These are phyloP conservation scores for Parastagonospora nodorum DNA, from an alignment of 2,329 filamentous ascomycete genomes.

Conservation along the genomic window DNA sequence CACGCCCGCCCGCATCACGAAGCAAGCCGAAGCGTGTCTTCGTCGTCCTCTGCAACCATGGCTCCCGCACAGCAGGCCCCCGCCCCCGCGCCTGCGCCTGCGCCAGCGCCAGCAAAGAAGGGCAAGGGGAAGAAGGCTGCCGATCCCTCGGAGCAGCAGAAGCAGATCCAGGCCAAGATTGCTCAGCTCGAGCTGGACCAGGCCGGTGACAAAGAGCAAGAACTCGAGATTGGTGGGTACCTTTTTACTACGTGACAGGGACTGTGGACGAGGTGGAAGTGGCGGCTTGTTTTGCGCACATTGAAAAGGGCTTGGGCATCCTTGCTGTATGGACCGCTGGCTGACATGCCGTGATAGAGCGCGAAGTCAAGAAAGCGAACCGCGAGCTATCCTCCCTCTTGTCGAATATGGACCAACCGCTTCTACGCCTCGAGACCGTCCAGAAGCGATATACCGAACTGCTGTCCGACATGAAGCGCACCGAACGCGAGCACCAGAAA, in stretches of 20 bases:
- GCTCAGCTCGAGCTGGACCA: slow-evolving; percentile 93
- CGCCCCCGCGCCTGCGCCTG: slow-evolving; percentile 57
- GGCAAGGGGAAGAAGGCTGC: slow-evolving; percentile 81
- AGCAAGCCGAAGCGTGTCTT: slow-evolving; percentile 46
- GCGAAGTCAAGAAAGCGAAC: slow-evolving; percentile 92
- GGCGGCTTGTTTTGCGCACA: slow-evolving; percentile 3
- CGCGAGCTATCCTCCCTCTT: slow-evolving; percentile 87
- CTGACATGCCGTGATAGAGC: slow-evolving; percentile 64
- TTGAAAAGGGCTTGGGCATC: slow-evolving; percentile 5
- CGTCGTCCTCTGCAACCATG: slow-evolving; percentile 50
- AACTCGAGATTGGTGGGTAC: slow-evolving; percentile 83
- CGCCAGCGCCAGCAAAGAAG: slow-evolving; percentile 70
- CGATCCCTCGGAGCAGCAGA: slow-evolving; percentile 87
- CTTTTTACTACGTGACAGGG: slow-evolving; percentile 6
- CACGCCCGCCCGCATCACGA: slow-evolving; percentile 45
- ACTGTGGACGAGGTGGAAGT: neutral
- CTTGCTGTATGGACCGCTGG: slow-evolving; percentile 14
- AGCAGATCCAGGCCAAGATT: slow-evolving; percentile 89
- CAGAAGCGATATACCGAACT: slow-evolving; percentile 91
- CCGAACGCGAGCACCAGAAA: slow-evolving; percentile 92
- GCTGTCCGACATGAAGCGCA: slow-evolving; percentile 90
- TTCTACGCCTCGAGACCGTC: slow-evolving; percentile 88
- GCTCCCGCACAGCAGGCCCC: slow-evolving; percentile 53
- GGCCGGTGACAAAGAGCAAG: slow-evolving; percentile 91
- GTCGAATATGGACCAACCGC: slow-evolving; percentile 83